Evolutionary conservation across 371 early-diverging fungal species (phyloP).

Genomic region (Apophysomyces elegans): DNA sequence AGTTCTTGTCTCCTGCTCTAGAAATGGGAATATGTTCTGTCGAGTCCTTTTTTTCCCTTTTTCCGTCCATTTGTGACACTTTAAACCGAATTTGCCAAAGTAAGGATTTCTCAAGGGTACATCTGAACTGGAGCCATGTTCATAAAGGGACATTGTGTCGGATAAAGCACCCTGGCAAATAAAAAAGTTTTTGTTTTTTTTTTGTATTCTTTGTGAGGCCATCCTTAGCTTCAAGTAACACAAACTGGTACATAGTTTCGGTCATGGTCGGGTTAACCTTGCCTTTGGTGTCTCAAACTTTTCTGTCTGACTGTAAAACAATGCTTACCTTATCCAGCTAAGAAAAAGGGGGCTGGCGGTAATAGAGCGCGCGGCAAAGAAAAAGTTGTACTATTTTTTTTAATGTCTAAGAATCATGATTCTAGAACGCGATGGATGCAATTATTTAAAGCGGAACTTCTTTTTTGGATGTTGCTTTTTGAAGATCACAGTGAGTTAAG

Average conservation of each 20-base stretch:
- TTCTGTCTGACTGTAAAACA: not conserved
- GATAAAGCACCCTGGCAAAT: not conserved
- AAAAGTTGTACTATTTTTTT: too few relatives aligned
- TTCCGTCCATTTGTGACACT: not conserved
- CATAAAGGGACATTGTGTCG: not conserved
- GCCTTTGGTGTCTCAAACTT: not conserved
- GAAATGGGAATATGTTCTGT: too few relatives aligned
- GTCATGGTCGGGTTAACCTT: not conserved
- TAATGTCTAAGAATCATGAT: too few relatives aligned
- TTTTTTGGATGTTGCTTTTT: too few relatives aligned
- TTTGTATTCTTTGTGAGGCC: not conserved
- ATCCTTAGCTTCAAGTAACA: not conserved
- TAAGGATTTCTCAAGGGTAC: too few relatives aligned
- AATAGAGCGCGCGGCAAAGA: too few relatives aligned
- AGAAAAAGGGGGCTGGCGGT: not conserved
- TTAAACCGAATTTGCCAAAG: not conserved
- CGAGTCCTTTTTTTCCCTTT: too few relatives aligned
- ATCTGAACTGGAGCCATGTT: too few relatives aligned
- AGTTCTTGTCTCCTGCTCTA: too few relatives aligned
- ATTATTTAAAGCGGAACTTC: too few relatives aligned
- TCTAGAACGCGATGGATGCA: too few relatives aligned
- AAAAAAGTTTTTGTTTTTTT: not conserved
- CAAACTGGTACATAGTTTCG: slow-evolving; percentile 7
- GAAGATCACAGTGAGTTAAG: too few relatives aligned
- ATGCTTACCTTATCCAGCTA: not conserved